Base-by-base conservation (phyloP, 192 early-diverging fungal species). In the Entomortierella parvispora region DNA sequence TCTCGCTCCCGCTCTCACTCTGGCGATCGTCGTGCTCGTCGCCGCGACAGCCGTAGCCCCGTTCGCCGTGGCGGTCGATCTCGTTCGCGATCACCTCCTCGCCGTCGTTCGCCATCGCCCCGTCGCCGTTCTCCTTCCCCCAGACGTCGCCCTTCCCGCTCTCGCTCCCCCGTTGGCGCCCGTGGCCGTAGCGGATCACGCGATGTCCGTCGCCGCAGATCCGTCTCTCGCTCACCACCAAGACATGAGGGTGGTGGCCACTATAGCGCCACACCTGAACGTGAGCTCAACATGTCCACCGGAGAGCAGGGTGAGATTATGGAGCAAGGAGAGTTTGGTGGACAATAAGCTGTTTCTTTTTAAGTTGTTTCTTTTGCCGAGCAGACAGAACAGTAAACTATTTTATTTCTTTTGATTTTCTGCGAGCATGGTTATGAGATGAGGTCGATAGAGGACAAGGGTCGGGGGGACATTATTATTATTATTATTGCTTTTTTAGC, bases 1-100 rank as follows among this genome's bases (percentile, higher is more conserved):
- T 62, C 67, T 29, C 67, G 67, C 29, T 69, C 68, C 15, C 51
- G 68, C 32, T 70, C 68, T 37, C 68, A 29, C 18, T 69, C 68
- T 7, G 28, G 46, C 5, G 68, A 70, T 40, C 68, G 59, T 32
- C 68, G 68, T 32, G 51, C 43, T 33, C 59, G 56, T 29, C 51
- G 59, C 10, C 58, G 59, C 10, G 68, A 62, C n/a, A 69, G 67
- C 26, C 57, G 57, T 20, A 69, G 67, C 40, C 67, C 67, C 33
- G 37, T 50, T 9, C 67, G 67, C 29, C 67, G 58, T 58, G 46
- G 67, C 15, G 70, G 62, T 14, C 61, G 62, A 14, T 44, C 56
- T 28, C 62, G 57, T 18, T 69, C 67, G 4, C 50, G 67, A 23
- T 32, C 57, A 31, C 67, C 67, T 26, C 67, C 67, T 53, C 67